Evolutionary conservation across 2,329 filamentous ascomycete genomes (phyloP), one percentile per base, ranked within the genome.

Genomic region (Aspergillus costaricaensis): DNA sequence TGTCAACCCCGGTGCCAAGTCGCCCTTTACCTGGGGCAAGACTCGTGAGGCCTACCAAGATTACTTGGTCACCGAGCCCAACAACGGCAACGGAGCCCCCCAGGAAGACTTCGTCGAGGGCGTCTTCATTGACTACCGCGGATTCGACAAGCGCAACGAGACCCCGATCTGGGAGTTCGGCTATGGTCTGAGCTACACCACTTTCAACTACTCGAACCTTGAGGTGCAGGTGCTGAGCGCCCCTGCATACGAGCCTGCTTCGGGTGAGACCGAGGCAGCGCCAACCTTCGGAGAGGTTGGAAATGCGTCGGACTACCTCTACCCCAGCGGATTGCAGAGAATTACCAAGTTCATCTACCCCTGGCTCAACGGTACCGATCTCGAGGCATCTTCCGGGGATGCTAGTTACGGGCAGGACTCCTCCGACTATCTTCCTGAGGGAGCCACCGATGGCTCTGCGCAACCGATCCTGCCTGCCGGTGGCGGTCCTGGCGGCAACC

Each of bases 151-250:
- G 69, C 73, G 79, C 66, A 79, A 81, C 66, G 81, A 83, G 58
- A 82, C 80, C 9, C 86, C 86, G 0, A 79, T 85, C 60, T 88
- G 85, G 69, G 86, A 88, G 63, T 88, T 88, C 60, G 85, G 85
- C 27, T 85, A 80, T 66, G 86, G 86, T 58, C 76, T 88, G 53
- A 85, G 82, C 52, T 88, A 88, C 75, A 88, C 85, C n/a, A 86
- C 77, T 3, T 88, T 88, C 71, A 74, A 77, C 21, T 87, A 85
- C 76, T 86, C 84, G n/a, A 75, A 86, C 70, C 73, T 89, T 30
- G 73, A 80, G 15, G 77, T 89, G 58, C 71, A 72, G 58, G 73
- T 72, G 14, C 65, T 81, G 54, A 66, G 74, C 17, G 80, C 79
- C 8, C 71, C 76, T n/a, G 68, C 78, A 17, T 88, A 88, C 72